A percentile compares a stretch with the other conserved stretches of the same genome.
These are phyloP conservation scores for Plectosphaerella sp. DNA, from an alignment of 2,329 filamentous ascomycete species.

Conservation along the genomic window DNA sequence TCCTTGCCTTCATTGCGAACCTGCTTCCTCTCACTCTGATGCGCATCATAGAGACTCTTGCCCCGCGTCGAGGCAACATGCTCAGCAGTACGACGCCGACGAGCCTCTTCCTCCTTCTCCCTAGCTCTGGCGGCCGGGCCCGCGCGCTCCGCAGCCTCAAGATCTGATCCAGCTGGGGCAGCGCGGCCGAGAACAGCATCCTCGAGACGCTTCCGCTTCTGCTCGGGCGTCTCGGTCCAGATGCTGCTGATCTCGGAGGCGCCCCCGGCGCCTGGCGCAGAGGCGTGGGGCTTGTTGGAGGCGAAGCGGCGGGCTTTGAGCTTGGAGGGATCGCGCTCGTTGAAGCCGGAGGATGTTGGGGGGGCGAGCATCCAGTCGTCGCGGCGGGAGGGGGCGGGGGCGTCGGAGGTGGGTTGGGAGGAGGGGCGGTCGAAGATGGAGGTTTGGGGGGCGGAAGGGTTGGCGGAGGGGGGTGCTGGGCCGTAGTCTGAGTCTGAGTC, in stretches of 20 bases:
- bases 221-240: conserved; percentile 89
- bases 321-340: conserved; percentile 76
- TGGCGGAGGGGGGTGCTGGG: conserved; percentile 49
- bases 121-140: conserved; percentile 45
- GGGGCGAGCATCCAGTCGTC: conserved; percentile 84
- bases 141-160: conserved; percentile 25
- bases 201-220: conserved; percentile 76
- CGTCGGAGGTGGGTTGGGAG: conserved; percentile 18
- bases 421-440: conserved; percentile 28
- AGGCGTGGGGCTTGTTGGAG: conserved; percentile 45
- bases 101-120: conserved; percentile 38
- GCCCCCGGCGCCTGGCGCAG: conserved; percentile 17
- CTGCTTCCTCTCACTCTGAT: conserved; percentile 35
- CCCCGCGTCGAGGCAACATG: conserved; percentile 50
- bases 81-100: conserved; percentile 39
- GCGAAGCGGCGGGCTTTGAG: conserved; percentile 79
- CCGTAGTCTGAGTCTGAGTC: conserved; percentile 49
- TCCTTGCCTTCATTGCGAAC: conserved; percentile 22
- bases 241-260: conserved; percentile 57
- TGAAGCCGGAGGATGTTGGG: conserved; percentile 50
- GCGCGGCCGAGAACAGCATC: conserved; percentile 77
- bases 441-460: conserved; percentile 40
- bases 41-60: conserved; percentile 56
- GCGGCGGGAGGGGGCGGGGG: conserved; percentile 51
- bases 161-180: conserved; percentile 29